Base-by-base conservation (phyloP, 148 eudicot species). In the Vaccinium myrtillus region DNA sequence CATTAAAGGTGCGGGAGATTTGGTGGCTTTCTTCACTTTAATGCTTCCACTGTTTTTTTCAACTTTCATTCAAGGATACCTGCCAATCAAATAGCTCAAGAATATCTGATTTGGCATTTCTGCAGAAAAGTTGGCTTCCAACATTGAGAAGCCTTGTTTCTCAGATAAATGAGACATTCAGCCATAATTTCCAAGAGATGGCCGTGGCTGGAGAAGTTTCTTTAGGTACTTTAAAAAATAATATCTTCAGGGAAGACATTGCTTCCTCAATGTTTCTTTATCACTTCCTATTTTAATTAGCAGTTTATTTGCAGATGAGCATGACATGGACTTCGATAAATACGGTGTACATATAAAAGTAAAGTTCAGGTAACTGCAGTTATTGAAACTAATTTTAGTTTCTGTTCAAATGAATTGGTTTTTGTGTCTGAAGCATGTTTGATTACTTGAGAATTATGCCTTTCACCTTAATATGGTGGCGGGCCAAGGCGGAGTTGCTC, bases 191-290 rank as follows among this genome's bases (percentile, higher is more conserved):
- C 83, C 95, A 91, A 88, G 96, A 97, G 87, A 97, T 97, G 99
- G 99, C 99, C 39, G 96, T 97, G 84, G 98, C 99, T 18, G 99
- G 99, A 84, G 99, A 97, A 91, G 99, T 97, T 81, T 91, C 91
- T 65, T 88, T 97, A 83, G 99, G 99, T 94, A 92, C 81, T 21
- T 53, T 1, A 32, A 32, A 32, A 9, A 39, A 46, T 79, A 36
- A 50, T 76, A 27, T 82, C 32, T 77, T 63, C 49, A 2, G 36
- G 13, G 5, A 59, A 84, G 15, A 50, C 10, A 9, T 49, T 55
- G 50, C 51, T 77, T 32, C 1, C 71, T 69, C 70, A 10, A 13
- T 82, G 53, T 56, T 70, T 55, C 58, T 59, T 32, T 23, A 48
- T 61, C 53, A 27, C 75, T 75, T 82, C 23, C 71, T 78, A 82